Conservation (phyloP, 1,284 basidiomycete species). For the Ceratobasidium sp. region DNA sequence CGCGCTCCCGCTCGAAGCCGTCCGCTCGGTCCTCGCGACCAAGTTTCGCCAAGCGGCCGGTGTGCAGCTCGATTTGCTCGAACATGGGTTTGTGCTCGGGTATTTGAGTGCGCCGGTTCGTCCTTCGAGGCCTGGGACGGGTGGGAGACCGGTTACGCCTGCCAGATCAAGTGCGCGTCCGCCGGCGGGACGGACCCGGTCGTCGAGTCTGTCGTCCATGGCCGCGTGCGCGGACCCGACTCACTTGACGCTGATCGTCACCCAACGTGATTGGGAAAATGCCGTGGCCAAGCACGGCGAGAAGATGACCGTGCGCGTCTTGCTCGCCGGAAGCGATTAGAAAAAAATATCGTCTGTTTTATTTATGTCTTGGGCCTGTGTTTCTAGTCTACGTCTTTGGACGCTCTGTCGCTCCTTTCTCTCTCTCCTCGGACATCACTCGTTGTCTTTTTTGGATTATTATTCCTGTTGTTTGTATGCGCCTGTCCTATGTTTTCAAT, state of each 20-base stretch:
- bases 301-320: slow-evolving; percentile 36
- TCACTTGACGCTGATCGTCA: slow-evolving; percentile 24
- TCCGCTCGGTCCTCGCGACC: not conserved
- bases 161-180: slow-evolving; percentile 3
- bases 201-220: slow-evolving; percentile 24
- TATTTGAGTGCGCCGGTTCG: not conserved
- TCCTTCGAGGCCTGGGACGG: not conserved
- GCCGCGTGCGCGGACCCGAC: slow-evolving; percentile 22
- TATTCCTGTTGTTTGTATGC: not conserved
- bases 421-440: not conserved
- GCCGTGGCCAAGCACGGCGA: slow-evolving; percentile 30
- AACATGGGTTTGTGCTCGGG: slow-evolving; percentile 28
- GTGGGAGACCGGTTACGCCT: not conserved
- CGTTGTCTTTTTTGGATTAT: not conserved
- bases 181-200: slow-evolving; percentile 9
- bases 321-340: slow-evolving; percentile 15
- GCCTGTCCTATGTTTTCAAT: not conserved
- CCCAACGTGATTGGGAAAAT: slow-evolving; percentile 34
- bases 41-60: slow-evolving; percentile 29
- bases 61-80: slow-evolving; percentile 19
- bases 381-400: slow-evolving; percentile 7
- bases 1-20: slow-evolving; percentile 8
- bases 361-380: not conserved
- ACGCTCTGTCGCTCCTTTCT: not conserved
- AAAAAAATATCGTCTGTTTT: not conserved